These are phyloP conservation scores for Cladophialophora carrionii DNA, from an alignment of 2,329 filamentous ascomycete species.

Conservation along the genomic window DNA sequence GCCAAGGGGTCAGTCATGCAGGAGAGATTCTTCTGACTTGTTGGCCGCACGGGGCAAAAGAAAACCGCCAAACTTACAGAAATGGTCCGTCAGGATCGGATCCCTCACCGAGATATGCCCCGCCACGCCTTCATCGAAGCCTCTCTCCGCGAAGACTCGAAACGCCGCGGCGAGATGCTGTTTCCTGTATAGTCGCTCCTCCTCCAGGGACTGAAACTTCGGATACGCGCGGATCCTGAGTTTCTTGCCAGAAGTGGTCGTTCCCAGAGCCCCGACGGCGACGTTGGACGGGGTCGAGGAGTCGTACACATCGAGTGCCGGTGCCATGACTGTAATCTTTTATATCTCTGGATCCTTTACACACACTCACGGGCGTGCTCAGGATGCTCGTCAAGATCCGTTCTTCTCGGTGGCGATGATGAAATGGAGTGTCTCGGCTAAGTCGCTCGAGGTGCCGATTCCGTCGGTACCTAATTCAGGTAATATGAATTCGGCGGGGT, in stretches of 20 bases:
- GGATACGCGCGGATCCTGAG: conserved; percentile 55
- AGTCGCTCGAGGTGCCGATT: too few relatives aligned
- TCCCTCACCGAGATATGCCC: conserved; percentile 51
- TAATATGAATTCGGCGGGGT: too few relatives aligned
- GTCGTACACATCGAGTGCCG: conserved; percentile 43
- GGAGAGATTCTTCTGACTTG: not conserved
- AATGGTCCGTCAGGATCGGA: conserved; percentile 46
- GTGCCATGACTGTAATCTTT: conserved; percentile 42
- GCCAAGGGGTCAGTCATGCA: not conserved
- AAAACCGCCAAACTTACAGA: conserved; percentile 39
- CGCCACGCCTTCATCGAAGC: conserved; percentile 48
- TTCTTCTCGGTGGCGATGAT: too few relatives aligned
- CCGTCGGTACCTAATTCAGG: too few relatives aligned
- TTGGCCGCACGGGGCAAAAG: not conserved
- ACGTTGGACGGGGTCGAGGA: conserved; percentile 48
- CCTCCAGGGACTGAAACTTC: conserved; percentile 46
- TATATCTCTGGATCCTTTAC: not conserved
- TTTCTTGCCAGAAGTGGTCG: conserved; percentile 51
- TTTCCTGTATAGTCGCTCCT: conserved; percentile 50
- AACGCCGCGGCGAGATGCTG: conserved; percentile 54
- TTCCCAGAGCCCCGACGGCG: conserved; percentile 52
- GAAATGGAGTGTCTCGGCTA: too few relatives aligned
- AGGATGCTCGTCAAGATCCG: too few relatives aligned
- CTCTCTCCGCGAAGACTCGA: conserved; percentile 48
- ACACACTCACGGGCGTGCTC: too few relatives aligned